Conservation (phyloP, 768 basidiomycete species). For the Tephrocybe sp. region DNA sequence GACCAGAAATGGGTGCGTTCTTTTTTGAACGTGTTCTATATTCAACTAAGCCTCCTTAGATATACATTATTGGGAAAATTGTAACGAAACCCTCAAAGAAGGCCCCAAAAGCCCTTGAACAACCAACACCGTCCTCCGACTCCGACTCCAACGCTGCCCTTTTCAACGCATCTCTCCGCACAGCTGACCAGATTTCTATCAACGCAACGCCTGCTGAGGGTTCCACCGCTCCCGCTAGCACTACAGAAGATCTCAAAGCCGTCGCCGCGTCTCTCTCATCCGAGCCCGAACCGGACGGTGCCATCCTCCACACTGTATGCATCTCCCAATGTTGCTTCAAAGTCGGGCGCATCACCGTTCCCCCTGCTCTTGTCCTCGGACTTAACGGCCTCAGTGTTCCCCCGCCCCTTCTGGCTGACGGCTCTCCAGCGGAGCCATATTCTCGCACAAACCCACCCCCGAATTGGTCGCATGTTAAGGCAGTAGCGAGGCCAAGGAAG, state of each 20-base stretch:
- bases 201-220: conserved; percentile 18
- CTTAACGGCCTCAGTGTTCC: conserved; percentile 53
- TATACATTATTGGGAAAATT: conserved; percentile 64
- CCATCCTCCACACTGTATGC: conserved; percentile 59
- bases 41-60: conserved; percentile 29
- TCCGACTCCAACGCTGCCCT: conserved; percentile 8
- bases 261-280: conserved; percentile 30
- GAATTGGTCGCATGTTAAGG: conserved; percentile 44
- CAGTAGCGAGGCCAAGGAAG: conserved; percentile 29
- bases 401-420: conserved; percentile 13
- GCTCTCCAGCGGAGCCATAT: conserved; percentile 38
- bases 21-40: not conserved
- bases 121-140: conserved; percentile 6
- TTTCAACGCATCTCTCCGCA: conserved; percentile 32
- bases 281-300: conserved; percentile 51
- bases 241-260: conserved; percentile 28
- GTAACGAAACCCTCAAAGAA: conserved; percentile 52
- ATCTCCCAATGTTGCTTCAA: conserved; percentile 72
- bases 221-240: conserved; percentile 25
- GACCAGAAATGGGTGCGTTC: conserved; percentile 69
- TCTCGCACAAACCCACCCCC: conserved; percentile 46
- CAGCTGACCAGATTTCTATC: conserved; percentile 28
- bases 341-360: conserved; percentile 68
- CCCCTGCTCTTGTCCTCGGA: conserved; percentile 63
- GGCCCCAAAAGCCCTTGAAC: conserved; percentile 13